phyloP scores from a whole-genome alignment of 306 rosid genomes.

The Abrus precatorius region DNA sequence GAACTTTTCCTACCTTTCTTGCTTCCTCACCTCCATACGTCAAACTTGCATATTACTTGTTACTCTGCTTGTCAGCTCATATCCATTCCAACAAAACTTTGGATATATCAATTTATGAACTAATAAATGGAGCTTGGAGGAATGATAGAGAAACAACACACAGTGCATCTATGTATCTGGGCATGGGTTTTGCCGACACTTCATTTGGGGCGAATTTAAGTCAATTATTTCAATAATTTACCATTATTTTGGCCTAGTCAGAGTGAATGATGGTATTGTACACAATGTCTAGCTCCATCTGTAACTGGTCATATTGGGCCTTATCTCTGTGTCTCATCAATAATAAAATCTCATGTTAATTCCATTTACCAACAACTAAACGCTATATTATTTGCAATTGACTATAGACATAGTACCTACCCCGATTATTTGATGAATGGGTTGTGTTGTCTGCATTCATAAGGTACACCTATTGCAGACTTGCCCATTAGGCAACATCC shows the following conservation, averaged over 20 bases:
- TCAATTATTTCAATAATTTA: not conserved
- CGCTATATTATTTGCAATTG: not conserved
- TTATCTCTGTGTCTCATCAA: not conserved
- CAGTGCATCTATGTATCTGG: not conserved
- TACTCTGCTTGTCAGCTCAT: not conserved
- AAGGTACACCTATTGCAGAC: not conserved
- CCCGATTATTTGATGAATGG: not conserved
- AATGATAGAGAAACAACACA: not conserved
- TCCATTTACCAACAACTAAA: not conserved
- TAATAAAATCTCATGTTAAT: not conserved
- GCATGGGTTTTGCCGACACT: too few species aligned
- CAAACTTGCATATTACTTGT: not conserved
- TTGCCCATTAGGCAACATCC: not conserved
- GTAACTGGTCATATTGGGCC: not conserved
- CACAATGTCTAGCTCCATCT: not conserved
- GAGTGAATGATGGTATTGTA: not conserved
- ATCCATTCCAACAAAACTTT: not conserved
- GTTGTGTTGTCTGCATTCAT: conserved; percentile 3
- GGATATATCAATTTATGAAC: too few species aligned
- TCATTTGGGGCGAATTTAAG: not conserved
- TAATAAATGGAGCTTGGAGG: too few species aligned
- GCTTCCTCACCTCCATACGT: not conserved
- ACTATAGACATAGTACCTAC: not conserved
- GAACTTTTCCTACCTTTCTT: not conserved
- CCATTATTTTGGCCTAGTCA: not conserved